Conservation (phyloP, 192 early-diverging fungal genomes). For the Coemansia sp. region DNA sequence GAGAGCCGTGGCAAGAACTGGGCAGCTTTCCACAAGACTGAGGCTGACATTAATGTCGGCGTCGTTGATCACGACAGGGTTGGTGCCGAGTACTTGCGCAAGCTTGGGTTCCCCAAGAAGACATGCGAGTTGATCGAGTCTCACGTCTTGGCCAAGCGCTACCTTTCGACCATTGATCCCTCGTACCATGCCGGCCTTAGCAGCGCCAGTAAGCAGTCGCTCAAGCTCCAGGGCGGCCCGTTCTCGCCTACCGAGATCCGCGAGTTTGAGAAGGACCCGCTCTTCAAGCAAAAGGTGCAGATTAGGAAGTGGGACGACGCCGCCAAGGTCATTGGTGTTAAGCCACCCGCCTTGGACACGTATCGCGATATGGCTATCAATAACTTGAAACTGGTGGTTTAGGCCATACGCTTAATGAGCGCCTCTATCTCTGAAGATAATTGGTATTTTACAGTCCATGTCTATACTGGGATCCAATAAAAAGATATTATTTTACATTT, state of each 20-base stretch:
- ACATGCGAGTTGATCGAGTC: slow-evolving; percentile 58
- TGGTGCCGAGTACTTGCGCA: slow-evolving; percentile 59
- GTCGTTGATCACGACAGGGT: slow-evolving; percentile 59
- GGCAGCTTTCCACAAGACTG: background rate
- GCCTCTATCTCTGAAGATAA: background rate
- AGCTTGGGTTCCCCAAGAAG: slow-evolving; percentile 58
- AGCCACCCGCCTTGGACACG: slow-evolving; percentile 53
- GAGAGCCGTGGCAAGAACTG: background rate
- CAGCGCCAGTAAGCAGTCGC: slow-evolving; percentile 57
- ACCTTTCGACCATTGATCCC: slow-evolving; percentile 55
- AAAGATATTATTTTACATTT: background rate
- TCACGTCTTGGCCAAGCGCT: slow-evolving; percentile 61
- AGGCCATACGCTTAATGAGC: background rate
- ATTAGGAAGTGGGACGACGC: slow-evolving; percentile 62
- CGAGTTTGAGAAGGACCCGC: slow-evolving; percentile 57
- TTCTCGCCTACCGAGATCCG: slow-evolving; percentile 48
- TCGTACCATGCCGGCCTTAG: slow-evolving; percentile 54
- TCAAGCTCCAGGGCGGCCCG: slow-evolving; percentile 61
- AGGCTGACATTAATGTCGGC: slow-evolving; percentile 29
- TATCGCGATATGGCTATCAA: slow-evolving; percentile 49
- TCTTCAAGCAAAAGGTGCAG: slow-evolving; percentile 58
- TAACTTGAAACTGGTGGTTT: slow-evolving; percentile 23
- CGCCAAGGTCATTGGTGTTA: slow-evolving; percentile 50
- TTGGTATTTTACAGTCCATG: background rate
- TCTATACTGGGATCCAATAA: background rate